phyloP scores from a whole-genome alignment of 1,284 basidiomycete species.

The Ceratobasidium sp. region DNA sequence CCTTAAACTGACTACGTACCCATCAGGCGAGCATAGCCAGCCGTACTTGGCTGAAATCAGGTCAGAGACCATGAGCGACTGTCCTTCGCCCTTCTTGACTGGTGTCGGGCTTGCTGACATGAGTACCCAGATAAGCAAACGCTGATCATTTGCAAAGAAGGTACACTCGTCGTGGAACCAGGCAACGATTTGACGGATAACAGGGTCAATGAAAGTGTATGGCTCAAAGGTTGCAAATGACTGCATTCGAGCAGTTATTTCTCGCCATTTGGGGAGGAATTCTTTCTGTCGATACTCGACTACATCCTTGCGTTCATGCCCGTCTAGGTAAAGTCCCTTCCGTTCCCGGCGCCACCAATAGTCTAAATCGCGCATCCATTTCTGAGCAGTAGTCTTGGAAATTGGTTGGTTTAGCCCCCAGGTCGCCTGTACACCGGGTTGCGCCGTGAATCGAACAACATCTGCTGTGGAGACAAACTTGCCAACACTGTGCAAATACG shows the following conservation, averaged over 20 bases:
- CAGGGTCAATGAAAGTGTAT: too few species aligned
- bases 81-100: not conserved
- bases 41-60: not conserved
- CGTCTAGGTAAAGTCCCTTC: constrained; percentile 38
- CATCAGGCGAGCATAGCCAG: not conserved
- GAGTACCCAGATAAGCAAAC: not conserved
- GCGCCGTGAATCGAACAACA: constrained; percentile 15
- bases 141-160: not conserved
- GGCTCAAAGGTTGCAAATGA: too few species aligned
- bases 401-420: constrained; percentile 21
- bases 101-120: not conserved
- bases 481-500: constrained; percentile 5
- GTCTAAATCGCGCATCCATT: constrained; percentile 22
- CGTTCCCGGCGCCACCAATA: constrained; percentile 20
- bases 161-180: too few species aligned
- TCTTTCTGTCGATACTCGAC: constrained; percentile 46
- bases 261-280: too few species aligned
- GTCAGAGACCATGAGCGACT: not conserved
- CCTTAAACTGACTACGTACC: not conserved
- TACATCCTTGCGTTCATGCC: constrained; percentile 46
- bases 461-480: constrained; percentile 25
- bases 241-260: too few species aligned
- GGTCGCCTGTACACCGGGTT: not conserved
- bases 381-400: constrained; percentile 17
- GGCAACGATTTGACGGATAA: too few species aligned